These are phyloP conservation scores for Pseudonectria foliicola DNA, from an alignment of 2,329 filamentous ascomycete species.

Conservation along the genomic window DNA sequence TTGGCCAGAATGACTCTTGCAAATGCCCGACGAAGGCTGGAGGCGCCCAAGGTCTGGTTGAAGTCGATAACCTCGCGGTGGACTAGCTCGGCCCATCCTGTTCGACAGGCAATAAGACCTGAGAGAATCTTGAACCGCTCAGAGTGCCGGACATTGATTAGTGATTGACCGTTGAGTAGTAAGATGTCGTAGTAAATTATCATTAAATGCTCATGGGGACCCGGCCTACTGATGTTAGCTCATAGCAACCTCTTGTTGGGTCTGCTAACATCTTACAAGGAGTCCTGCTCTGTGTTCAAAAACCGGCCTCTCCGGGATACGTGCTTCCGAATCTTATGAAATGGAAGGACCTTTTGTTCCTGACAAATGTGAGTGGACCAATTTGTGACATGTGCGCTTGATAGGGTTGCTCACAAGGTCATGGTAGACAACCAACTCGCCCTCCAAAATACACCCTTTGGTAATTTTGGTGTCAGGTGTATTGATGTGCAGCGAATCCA, in stretches of 20 bases:
- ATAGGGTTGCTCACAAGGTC: conserved; percentile 42
- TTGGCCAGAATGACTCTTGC: conserved; percentile 56
- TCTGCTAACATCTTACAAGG: conserved; percentile 41
- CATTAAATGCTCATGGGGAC: conserved; percentile 50
- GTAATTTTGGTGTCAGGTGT: conserved; percentile 50
- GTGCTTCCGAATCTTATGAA: conserved; percentile 78
- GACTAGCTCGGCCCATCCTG: conserved; percentile 60
- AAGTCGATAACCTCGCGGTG: conserved; percentile 64
- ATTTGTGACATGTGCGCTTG: not conserved
- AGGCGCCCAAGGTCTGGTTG: conserved; percentile 40
- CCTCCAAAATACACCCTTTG: conserved; percentile 69
- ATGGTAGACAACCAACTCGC: conserved; percentile 74
- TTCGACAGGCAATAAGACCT: conserved; percentile 41
- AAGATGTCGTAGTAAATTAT: conserved; percentile 55
- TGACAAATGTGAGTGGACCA: conserved; percentile 18
- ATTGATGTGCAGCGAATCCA: conserved; percentile 57
- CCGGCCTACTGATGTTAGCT: conserved; percentile 32
- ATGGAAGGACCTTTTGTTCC: conserved; percentile 60
- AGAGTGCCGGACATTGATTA: conserved; percentile 46
- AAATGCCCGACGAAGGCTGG: conserved; percentile 56
- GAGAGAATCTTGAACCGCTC: conserved; percentile 55
- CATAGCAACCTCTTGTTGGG: not conserved
- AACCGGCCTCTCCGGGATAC: conserved; percentile 65
- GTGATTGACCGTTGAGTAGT: conserved; percentile 45
- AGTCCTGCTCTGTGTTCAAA: conserved; percentile 62